phyloP scores from a whole-genome alignment of 345 rosid genomes.

The Moricandia moricandioides region DNA sequence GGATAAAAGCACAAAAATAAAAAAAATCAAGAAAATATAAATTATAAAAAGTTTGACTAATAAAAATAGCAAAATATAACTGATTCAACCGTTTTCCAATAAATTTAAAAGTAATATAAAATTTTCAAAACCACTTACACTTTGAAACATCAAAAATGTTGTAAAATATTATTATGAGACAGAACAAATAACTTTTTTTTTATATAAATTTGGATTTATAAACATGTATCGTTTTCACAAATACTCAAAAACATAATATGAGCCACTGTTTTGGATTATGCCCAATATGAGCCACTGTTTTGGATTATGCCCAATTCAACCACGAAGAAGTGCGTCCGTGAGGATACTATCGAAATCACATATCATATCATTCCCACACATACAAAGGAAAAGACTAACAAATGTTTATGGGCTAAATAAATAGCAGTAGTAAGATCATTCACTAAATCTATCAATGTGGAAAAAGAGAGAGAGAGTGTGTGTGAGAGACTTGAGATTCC shows the following conservation, averaged over 20 bases:
- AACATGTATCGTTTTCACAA: too few species aligned
- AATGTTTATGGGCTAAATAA: neutral
- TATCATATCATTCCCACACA: neutral
- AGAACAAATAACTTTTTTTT: too few species aligned
- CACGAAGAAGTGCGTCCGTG: conserved; percentile 3
- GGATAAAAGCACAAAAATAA: too few species aligned
- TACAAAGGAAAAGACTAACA: neutral
- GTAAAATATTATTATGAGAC: too few species aligned
- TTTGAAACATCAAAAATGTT: too few species aligned
- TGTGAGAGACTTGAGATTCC: neutral
- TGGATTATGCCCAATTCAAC: neutral
- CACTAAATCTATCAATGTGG: conserved; percentile 10
- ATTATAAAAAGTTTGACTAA: too few species aligned
- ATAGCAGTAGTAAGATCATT: conserved; percentile 5
- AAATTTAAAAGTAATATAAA: too few species aligned
- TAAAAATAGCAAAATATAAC: too few species aligned
- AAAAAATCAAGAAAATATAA: too few species aligned
- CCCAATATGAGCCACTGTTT: conserved; percentile 4
- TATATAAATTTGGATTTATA: too few species aligned
- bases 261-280: neutral
- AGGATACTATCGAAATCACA: neutral
- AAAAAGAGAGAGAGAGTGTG: neutral
- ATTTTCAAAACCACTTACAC: too few species aligned
- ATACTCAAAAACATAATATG: neutral
- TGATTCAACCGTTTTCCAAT: too few species aligned